These are phyloP conservation scores for Hypoxylon sp. DNA, from an alignment of 2,329 filamentous ascomycete genomes.

Conservation along the genomic window DNA sequence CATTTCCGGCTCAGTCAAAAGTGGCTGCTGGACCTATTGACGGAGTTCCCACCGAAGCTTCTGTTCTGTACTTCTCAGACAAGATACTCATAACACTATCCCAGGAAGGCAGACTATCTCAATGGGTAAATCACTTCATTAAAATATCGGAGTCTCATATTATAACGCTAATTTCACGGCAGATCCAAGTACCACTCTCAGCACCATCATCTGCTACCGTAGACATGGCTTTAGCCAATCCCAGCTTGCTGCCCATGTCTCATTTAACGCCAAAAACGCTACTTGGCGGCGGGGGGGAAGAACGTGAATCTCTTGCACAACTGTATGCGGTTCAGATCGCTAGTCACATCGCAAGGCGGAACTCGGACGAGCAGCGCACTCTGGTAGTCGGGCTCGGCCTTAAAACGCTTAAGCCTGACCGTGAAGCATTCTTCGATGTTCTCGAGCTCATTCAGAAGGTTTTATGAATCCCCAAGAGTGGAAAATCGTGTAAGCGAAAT, in stretches of 20 bases:
- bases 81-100: constrained; percentile 92
- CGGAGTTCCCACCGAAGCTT: constrained; percentile 79
- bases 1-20: constrained; percentile 78
- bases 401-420: constrained; percentile 63
- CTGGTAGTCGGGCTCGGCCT: constrained; percentile 75
- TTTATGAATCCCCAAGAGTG: constrained; percentile 56
- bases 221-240: constrained; percentile 70
- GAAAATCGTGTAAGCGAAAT: not conserved
- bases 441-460: constrained; percentile 74
- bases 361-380: constrained; percentile 74
- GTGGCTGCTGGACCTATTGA: constrained; percentile 74
- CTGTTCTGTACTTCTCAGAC: constrained; percentile 83
- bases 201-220: constrained; percentile 74
- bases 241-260: constrained; percentile 76
- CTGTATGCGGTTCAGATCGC: constrained; percentile 92
- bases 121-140: constrained; percentile 79
- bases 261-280: constrained; percentile 90
- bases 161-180: constrained; percentile 23
- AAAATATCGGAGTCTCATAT: not conserved
- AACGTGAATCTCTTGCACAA: constrained; percentile 87
- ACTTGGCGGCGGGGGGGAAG: constrained; percentile 83
- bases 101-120: constrained; percentile 86
- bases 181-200: constrained; percentile 86
- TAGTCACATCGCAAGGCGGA: constrained; percentile 79
- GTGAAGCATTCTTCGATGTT: constrained; percentile 75